Percentiles rank a stretch among this genome's conserved stretches.
phyloP scores from a whole-genome alignment of 2,329 filamentous ascomycete species.

The Pezicula neosporulosa region DNA sequence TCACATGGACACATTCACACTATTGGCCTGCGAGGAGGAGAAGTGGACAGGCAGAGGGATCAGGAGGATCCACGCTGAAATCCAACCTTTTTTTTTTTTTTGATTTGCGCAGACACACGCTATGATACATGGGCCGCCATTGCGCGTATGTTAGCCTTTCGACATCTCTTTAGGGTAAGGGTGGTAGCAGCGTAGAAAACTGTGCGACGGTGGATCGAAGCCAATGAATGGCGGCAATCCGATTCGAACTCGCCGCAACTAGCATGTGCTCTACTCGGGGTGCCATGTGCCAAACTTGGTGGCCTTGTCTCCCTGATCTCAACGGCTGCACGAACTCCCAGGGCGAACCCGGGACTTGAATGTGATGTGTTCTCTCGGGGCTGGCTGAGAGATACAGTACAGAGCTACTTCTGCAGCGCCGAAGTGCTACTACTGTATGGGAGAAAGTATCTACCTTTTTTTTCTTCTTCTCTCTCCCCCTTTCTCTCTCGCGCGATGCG shows the following conservation, averaged over 20 bases:
- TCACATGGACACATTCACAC: constrained; percentile 23
- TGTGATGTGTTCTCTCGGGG: background rate
- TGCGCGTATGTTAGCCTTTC: constrained; percentile 7
- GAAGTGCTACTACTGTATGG: no score
- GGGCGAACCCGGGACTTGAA: background rate
- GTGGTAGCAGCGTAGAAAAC: constrained; percentile 9
- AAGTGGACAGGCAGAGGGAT: constrained; percentile 7
- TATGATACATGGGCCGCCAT: constrained; percentile 6
- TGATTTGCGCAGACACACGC: constrained; percentile 6
- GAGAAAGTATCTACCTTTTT: no score
- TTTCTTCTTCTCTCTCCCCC: no score
- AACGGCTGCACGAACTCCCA: constrained; percentile 1
- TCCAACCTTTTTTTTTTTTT: background rate
- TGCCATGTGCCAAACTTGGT: constrained; percentile 16
- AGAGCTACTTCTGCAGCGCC: background rate
- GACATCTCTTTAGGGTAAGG: constrained; percentile 6
- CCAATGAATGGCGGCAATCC: constrained; percentile 18
- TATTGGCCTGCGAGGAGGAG: constrained; percentile 17
- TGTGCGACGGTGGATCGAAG: constrained; percentile 13
- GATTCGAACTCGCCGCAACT: constrained; percentile 24
- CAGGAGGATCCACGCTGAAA: constrained; percentile 11
- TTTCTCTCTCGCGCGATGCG: background rate
- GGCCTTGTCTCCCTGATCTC: background rate
- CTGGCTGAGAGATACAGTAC: background rate
- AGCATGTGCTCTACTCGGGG: constrained; percentile 13